These are phyloP conservation scores for Daldinia caldariorum DNA, from an alignment of 495 filamentous ascomycete genomes.

Conservation along the genomic window DNA sequence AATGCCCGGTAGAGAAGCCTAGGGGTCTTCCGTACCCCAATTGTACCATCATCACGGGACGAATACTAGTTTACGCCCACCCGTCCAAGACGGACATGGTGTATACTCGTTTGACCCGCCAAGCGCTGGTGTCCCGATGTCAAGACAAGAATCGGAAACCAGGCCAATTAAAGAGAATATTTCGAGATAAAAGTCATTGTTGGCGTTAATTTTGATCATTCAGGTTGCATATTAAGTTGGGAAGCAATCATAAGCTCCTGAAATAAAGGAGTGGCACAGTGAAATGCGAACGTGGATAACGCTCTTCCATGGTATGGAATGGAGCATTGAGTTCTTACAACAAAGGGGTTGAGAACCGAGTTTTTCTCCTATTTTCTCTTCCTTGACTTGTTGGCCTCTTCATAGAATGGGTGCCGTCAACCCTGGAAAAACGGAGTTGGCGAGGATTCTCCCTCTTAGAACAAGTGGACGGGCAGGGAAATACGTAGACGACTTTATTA, in stretches of 20 bases:
- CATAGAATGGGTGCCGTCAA: conserved; percentile 10
- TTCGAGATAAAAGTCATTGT: neutral
- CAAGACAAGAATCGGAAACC: neutral
- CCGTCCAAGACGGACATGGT: neutral
- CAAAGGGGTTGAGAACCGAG: neutral
- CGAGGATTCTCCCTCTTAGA: conserved; percentile 9
- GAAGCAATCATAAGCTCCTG: neutral
- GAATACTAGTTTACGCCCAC: neutral
- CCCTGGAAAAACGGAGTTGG: conserved; percentile 20
- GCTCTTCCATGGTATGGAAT: neutral
- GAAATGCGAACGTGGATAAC: neutral
- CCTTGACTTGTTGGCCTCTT: conserved; percentile 1
- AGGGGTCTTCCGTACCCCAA: conserved; percentile 28
- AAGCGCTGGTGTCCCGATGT: neutral
- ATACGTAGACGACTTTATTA: conserved; percentile 17
- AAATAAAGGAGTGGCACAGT: neutral
- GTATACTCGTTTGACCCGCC: neutral
- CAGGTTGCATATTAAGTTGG: conserved; percentile 7
- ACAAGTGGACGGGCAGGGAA: conserved; percentile 19
- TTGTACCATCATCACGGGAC: neutral
- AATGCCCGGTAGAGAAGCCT: conserved; percentile 36
- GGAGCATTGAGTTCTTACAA: neutral
- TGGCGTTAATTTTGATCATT: conserved; percentile 4
- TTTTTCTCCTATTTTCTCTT: neutral
- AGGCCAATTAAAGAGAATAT: neutral